Base-by-base conservation (phyloP, 2,329 filamentous ascomycete species). In the Aspergillus pseudoviridinutans region DNA sequence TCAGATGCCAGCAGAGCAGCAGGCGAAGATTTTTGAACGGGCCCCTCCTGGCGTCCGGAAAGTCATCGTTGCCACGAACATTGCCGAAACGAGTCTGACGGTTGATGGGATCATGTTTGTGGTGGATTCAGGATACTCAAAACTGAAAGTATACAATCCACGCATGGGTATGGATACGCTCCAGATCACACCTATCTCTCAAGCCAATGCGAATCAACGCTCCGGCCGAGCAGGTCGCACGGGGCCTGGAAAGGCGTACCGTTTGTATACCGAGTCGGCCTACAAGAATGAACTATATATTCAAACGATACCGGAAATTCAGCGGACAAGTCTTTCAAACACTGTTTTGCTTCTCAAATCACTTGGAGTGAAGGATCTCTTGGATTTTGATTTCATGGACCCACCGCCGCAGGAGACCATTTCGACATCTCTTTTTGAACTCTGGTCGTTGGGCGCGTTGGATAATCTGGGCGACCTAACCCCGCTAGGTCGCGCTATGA, bases 51-150 rank as follows among this genome's bases (percentile, higher is more conserved):
- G 94, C 1, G 92, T 96, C 4, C 87, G 94, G 58, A 99, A 99
- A 72, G 95, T 96, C 67, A 96, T 99, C 62, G 93, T 99, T 44
- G 94, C 95, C 1, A 99, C 94, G 32, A 99, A 99, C 68, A 99
- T 99, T 74, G 94, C 94, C 1, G 94, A 99, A 75, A 99, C 94
- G 0, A 96, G 92, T 81, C 80, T 99, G 77, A 99, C 94, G 0
- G 94, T 99, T 5, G 94, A 99, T 70, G 94, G 94, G 64, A 99
- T 99, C 76, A 97, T 97, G 88, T 99, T 96, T 68, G 94, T 99
- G 24, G 94, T 99, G 4, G 94, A 99, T 72, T 87, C 91, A 1
- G 94, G 94, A 0, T 99, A 93, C 74, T 96, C 92, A 1, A 99
- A 99, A 74, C 84, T 97, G 71, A 99, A 99, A 73, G 94, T 99